phyloP scores from a whole-genome alignment of 176 grass and related monocot genomes.

The Oryza australiensis region DNA sequence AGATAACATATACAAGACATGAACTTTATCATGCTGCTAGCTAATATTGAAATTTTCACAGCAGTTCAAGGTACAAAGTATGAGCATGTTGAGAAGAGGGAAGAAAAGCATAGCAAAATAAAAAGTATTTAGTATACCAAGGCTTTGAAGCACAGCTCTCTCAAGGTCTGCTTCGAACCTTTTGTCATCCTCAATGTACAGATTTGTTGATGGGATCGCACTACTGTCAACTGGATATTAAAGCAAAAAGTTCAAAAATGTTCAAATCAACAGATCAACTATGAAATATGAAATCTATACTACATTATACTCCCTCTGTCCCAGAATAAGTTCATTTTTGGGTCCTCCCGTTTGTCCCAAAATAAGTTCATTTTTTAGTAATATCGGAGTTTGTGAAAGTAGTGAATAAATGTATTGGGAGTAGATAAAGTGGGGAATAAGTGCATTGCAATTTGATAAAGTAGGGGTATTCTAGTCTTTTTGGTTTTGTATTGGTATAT shows the following conservation, averaged over 20 bases:
- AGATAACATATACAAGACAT: not conserved
- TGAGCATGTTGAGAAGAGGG: slow-evolving; percentile 12
- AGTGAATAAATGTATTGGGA: too few relatives aligned
- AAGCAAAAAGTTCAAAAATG: slow-evolving; percentile 31
- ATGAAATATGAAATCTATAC: not conserved
- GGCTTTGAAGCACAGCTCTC: slow-evolving; percentile 87
- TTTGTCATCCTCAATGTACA: slow-evolving; percentile 57
- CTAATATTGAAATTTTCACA: not conserved
- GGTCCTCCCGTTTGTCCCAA: too few relatives aligned
- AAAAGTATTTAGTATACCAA: slow-evolving; percentile 52
- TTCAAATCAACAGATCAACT: not conserved
- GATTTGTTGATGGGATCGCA: slow-evolving; percentile 37
- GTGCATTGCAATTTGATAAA: too few relatives aligned
- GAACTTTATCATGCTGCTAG: not conserved
- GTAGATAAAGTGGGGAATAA: too few relatives aligned
- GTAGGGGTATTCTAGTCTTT: too few relatives aligned
- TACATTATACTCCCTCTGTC: too few relatives aligned
- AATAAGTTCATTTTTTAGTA: too few relatives aligned
- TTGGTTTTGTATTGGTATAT: too few relatives aligned
- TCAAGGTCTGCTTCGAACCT: slow-evolving; percentile 84
- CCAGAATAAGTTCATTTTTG: too few relatives aligned
- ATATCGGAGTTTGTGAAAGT: too few relatives aligned
- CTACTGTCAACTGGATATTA: slow-evolving; percentile 52
- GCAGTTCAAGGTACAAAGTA: slow-evolving; percentile 13
- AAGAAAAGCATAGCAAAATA: not conserved